Evolutionary conservation across 148 eudicot species (phyloP), one percentile per base, ranked within the genome.

Genomic region (Rhododendron ovatum): DNA sequence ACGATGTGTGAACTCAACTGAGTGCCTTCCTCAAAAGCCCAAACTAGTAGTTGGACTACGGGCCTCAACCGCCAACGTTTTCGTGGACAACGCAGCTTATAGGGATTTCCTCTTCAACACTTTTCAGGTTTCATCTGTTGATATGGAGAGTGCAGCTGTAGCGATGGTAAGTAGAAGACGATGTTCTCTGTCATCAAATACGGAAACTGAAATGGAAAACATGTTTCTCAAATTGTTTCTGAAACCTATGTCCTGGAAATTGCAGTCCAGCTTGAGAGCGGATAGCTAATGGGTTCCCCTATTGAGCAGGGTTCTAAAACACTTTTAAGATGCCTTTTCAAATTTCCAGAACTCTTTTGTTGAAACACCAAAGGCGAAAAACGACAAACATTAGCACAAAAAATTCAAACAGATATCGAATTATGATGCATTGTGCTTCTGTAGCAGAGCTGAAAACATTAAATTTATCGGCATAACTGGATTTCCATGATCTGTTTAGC

Each of bases 31-130:
- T 15, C 53, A 39, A 3, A 79, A 79, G 71, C 88, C 90, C 3
- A 88, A 83, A 57, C 65, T 88, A 22, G 88, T 88, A 14, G 76
- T 78, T 80, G 90, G 90, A 13, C 77, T 88, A 1, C 81, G 39
- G 65, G 88, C 86, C 17, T 76, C 90, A 20, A 88, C 88, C 6
- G 47, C 88, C 65, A 71, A 88, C 76, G 83, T 63, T 13, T 88
- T 88, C 24, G 28, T 88, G 30, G 90, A 88, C 43, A 88, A 88
- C 80, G 90, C 90, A 80, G 79, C 90, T 26, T 86, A 88, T 35
- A 86, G 86, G 26, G 78, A 84, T 3, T 88, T 88, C 82, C 84
- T 88, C 10, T 86, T 78, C 84, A 50, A 78, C 43, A 86, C 63
- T 26, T 88, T 88, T 47, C 75, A 80, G 5, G 84, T 88, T 45